phyloP scores from a whole-genome alignment of 495 filamentous ascomycete species.

The Talaromyces trachyspermus region DNA sequence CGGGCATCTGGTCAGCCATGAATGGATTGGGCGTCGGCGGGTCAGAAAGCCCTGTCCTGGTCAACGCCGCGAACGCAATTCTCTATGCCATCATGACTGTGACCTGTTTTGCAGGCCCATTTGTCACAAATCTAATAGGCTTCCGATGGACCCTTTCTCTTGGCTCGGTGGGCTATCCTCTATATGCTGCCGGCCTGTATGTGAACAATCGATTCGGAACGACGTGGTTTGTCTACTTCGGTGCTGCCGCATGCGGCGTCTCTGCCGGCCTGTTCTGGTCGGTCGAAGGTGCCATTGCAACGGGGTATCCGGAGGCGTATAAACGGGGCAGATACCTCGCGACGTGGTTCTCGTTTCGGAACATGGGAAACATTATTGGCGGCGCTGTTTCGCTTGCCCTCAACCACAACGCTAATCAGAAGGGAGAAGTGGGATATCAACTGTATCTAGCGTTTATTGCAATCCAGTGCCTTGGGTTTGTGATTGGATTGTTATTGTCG shows the following conservation, averaged over 20 bases:
- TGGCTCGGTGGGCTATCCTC: conserved; percentile 46
- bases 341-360: conserved; percentile 49
- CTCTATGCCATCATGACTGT: conserved; percentile 27
- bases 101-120: conserved; percentile 15
- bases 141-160: conserved; percentile 42
- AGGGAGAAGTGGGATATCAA: conserved; percentile 44
- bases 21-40: conserved; percentile 50
- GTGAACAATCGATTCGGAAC: conserved; percentile 49
- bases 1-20: conserved; percentile 52
- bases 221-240: conserved; percentile 49
- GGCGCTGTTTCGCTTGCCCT: conserved; percentile 45
- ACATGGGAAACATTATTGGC: conserved; percentile 47
- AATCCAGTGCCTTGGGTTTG: conserved; percentile 42
- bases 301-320: conserved; percentile 45
- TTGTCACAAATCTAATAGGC: conserved; percentile 29
- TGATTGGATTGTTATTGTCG: conserved; percentile 41
- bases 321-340: conserved; percentile 42
- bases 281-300: conserved; percentile 46
- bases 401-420: conserved; percentile 37
- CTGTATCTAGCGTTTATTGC: conserved; percentile 47
- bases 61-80: conserved; percentile 49
- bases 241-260: conserved; percentile 46
- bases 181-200: conserved; percentile 49
- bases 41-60: conserved; percentile 43
- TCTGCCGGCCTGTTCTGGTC: conserved; percentile 48